These are phyloP conservation scores for Diaporthe caulivora DNA, from an alignment of 2,329 filamentous ascomycete genomes.

Conservation along the genomic window DNA sequence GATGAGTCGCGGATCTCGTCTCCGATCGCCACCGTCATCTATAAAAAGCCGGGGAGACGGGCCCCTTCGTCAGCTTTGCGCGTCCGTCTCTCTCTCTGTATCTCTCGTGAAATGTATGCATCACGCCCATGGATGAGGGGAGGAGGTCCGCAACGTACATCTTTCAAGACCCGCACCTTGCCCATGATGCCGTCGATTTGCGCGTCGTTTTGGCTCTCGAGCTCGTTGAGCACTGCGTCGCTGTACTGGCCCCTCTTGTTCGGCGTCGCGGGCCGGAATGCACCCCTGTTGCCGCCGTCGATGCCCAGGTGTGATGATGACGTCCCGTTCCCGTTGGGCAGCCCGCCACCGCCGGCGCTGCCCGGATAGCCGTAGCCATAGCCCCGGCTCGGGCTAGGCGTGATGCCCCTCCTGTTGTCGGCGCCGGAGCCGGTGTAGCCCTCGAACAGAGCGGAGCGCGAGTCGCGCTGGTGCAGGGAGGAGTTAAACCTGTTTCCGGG, in stretches of 20 bases:
- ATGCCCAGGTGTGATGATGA: conserved; percentile 46
- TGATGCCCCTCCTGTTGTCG: conserved; percentile 56
- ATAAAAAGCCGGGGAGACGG: conserved; percentile 50
- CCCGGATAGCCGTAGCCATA: conserved; percentile 67
- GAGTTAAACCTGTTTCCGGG: conserved; percentile 51
- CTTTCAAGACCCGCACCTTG: conserved; percentile 90
- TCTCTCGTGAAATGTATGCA: background rate
- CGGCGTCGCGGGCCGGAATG: conserved; percentile 77
- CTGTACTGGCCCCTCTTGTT: conserved; percentile 90
- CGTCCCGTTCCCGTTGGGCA: conserved; percentile 47
- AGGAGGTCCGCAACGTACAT: conserved; percentile 68
- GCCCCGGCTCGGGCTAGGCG: conserved; percentile 59
- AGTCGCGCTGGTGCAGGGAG: conserved; percentile 79
- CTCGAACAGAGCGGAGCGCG: conserved; percentile 80
- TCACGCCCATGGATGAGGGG: too few species aligned
- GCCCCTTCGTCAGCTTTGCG: conserved; percentile 19
- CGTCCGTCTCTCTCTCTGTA: too few species aligned
- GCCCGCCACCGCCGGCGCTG: conserved; percentile 46
- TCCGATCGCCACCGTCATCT: conserved; percentile 94
- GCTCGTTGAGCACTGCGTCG: conserved; percentile 88
- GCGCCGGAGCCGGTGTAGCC: conserved; percentile 73
- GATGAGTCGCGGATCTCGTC: conserved; percentile 94
- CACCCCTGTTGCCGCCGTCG: conserved; percentile 45
- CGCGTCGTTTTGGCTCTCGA: conserved; percentile 95
- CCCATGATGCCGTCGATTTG: conserved; percentile 91